Percentiles rank a stretch among this genome's conserved stretches.
phyloP scores from a whole-genome alignment of 208 protist species.

The Trypanosoma platydactyli region DNA sequence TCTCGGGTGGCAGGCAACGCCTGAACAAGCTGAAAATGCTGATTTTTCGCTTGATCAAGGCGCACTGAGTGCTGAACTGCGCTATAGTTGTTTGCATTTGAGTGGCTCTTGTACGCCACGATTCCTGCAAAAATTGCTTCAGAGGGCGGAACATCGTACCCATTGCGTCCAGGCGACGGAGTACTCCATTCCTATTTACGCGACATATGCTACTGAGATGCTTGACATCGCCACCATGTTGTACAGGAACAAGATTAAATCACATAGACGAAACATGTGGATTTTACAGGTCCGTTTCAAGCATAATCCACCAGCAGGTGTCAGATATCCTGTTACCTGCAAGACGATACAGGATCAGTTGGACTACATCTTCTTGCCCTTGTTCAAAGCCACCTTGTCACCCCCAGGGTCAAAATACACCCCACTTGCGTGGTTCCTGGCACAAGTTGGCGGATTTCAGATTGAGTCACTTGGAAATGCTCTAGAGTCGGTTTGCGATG shows the following conservation, averaged over 20 bases:
- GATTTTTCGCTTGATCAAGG: slow-evolving; percentile 41
- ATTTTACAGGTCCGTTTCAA: slow-evolving; percentile 93
- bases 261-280: slow-evolving; percentile 91
- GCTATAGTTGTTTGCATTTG: slow-evolving; percentile 73
- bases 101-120: slow-evolving; percentile 52
- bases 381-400: slow-evolving; percentile 96
- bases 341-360: slow-evolving; percentile 94
- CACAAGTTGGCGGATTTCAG: slow-evolving; percentile 84
- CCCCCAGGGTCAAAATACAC: slow-evolving; percentile 78
- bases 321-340: slow-evolving; percentile 43
- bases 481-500: slow-evolving; percentile 64
- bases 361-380: slow-evolving; percentile 96
- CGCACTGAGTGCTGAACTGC: slow-evolving; percentile 73
- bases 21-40: slow-evolving; percentile 18
- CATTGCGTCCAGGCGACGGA: slow-evolving; percentile 68
- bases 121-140: slow-evolving; percentile 56
- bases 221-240: slow-evolving; percentile 61
- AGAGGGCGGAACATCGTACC: slow-evolving; percentile 47
- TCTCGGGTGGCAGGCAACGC: slow-evolving; percentile 75
- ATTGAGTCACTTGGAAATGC: slow-evolving; percentile 77
- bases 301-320: slow-evolving; percentile 36
- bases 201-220: slow-evolving; percentile 60
- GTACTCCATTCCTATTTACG: slow-evolving; percentile 83
- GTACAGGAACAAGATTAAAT: slow-evolving; percentile 46
- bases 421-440: slow-evolving; percentile 87